Evolutionary conservation across 169 alveolate species (phyloP).

Genomic region (Cryptosporidium xiaoi): DNA sequence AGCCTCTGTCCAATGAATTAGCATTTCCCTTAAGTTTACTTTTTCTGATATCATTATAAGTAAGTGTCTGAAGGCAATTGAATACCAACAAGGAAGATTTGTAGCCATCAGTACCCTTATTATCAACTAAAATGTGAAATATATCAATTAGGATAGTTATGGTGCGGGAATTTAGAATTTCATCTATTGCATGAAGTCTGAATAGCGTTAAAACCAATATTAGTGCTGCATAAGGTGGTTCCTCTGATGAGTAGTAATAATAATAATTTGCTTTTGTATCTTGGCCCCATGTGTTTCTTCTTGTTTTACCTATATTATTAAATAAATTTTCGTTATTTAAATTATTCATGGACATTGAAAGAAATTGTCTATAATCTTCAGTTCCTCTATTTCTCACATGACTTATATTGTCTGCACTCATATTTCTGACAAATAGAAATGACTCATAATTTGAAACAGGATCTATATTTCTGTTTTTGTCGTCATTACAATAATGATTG

Average conservation of each 20-base stretch:
- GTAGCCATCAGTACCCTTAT: background rate
- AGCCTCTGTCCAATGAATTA: conserved; percentile 31
- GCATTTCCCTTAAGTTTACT: conserved; percentile 25
- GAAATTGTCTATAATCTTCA: background rate
- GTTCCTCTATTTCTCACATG: background rate
- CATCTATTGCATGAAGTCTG: conserved; percentile 68
- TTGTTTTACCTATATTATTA: background rate
- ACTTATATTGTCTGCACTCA: conserved; percentile 17
- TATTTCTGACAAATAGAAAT: conserved; percentile 36
- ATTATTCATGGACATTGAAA: conserved; percentile 11
- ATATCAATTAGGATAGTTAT: conserved; percentile 34
- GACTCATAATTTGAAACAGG: background rate
- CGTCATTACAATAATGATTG: background rate
- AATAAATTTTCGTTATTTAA: conserved; percentile 6
- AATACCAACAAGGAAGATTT: conserved; percentile 9
- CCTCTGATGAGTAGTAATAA: background rate
- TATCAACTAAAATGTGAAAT: conserved; percentile 13
- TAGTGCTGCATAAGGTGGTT: conserved; percentile 8
- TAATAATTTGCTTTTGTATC: background rate
- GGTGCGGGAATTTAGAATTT: conserved; percentile 45
- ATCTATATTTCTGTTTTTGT: background rate
- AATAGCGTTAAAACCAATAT: conserved; percentile 31
- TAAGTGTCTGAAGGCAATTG: conserved; percentile 39
- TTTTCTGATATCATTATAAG: conserved; percentile 38
- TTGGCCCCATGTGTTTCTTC: conserved; percentile 66